Conservation (phyloP, 352 stramenopile genomes). For the Pythium sp. region DNA sequence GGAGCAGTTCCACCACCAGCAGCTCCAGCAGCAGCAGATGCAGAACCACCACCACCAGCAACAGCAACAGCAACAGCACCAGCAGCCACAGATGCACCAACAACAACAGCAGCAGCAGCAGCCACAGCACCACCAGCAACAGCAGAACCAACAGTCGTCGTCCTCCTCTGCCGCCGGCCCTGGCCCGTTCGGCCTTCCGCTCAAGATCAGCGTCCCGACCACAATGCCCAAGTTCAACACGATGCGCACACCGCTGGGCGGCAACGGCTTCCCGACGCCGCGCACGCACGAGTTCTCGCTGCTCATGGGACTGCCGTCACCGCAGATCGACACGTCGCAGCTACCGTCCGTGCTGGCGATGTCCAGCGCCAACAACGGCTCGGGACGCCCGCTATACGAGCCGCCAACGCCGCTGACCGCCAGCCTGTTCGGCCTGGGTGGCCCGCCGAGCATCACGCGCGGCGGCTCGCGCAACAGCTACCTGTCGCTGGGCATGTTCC, state of each 20-base stretch:
- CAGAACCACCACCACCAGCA: slow-evolving; percentile 27
- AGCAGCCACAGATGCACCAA: slow-evolving; percentile 22
- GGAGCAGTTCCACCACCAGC: slow-evolving; percentile 74
- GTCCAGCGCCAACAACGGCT: slow-evolving; percentile 39
- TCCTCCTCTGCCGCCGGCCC: slow-evolving; percentile 19
- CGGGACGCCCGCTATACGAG: slow-evolving; percentile 25
- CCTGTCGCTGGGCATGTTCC: slow-evolving; percentile 57
- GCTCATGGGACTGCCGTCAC: slow-evolving; percentile 61
- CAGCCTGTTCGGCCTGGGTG: slow-evolving; percentile 38
- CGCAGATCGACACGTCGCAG: slow-evolving; percentile 75
- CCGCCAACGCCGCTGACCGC: slow-evolving; percentile 24
- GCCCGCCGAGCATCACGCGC: slow-evolving; percentile 54
- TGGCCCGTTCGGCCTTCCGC: slow-evolving; percentile 54
- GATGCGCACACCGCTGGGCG: slow-evolving; percentile 53
- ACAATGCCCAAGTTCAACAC: slow-evolving; percentile 62
- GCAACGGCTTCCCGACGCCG: slow-evolving; percentile 63
- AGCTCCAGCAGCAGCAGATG: slow-evolving; percentile 56
- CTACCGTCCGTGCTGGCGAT: slow-evolving; percentile 67
- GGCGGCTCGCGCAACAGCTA: slow-evolving; percentile 40
- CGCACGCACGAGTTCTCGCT: slow-evolving; percentile 69
- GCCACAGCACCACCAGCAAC: slow-evolving; percentile 29
- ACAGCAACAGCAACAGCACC: slow-evolving; percentile 1
- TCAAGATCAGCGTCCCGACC: slow-evolving; percentile 74
- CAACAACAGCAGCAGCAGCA: slow-evolving; percentile 3
- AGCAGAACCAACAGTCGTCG: slow-evolving; percentile 19